Base-by-base conservation (phyloP, 495 filamentous ascomycete genomes). In the Penicillium diatomitis region DNA sequence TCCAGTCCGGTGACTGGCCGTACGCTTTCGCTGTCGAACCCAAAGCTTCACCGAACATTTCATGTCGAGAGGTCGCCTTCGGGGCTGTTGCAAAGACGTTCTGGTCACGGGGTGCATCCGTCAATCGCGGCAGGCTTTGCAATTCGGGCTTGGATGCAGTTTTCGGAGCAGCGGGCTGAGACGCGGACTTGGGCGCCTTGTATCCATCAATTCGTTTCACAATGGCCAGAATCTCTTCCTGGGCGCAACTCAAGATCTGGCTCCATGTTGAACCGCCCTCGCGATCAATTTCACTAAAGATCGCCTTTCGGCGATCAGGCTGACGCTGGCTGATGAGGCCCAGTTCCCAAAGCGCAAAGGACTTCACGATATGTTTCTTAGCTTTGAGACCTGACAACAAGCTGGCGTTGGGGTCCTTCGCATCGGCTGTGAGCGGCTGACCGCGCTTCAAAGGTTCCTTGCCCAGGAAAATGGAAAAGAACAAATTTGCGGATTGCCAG, bases 261-360 rank as follows among this genome's bases (percentile, higher is more conserved):
- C 81, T 79, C 89, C 89, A 96, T 41, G 82, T 83, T 5, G 85
- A 77, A 2, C 84, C 85, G 33, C 81, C 83, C 32, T 79, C 78
- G 50, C 92, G 87, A 49, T 95, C 87, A 44, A 96, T 84, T 54
- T 97, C 94, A 47, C 83, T 81, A 67, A 88, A 96, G 46, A 98
- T 88, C 12, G 79, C 75, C 60, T 85, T 87, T 27, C 92, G 81
- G 31, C 94, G 80, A 6, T 79, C 77, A 7, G 81, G 70, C 50
- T 81, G 88, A 32, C 80, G 78, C 44, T 84, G 75, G 42, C 87
- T 82, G 52, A 96, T 94, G 48, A 84, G 76, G 31, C 78, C 75
- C 12, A 97, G 73, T 62, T 98, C 92, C 86, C 90, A 94, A 69
- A 95, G 88, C 28, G 92, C 91, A 62, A 91, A 91, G 4, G 79